These are phyloP conservation scores for Heliophila coronopifolia DNA, from an alignment of 441 rosid species.

Conservation along the genomic window DNA sequence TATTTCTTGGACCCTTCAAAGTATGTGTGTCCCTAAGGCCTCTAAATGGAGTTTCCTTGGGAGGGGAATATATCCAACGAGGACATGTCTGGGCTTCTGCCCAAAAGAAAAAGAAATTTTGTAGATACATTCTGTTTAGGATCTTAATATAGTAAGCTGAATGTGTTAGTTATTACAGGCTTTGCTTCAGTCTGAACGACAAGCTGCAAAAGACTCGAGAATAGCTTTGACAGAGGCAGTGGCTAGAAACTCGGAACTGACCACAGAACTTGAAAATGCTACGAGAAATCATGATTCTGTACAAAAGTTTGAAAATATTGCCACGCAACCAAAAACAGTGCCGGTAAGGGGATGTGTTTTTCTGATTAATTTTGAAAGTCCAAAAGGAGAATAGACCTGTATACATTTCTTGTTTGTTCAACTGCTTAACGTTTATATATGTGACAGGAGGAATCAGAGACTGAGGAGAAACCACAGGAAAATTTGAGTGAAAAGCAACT, in stretches of 20 bases:
- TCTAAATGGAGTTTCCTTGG: too few relatives aligned
- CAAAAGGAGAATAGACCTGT: not conserved
- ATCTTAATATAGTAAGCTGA: not conserved
- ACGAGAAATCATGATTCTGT: constrained; percentile 82
- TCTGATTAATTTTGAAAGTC: not conserved
- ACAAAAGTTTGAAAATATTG: constrained; percentile 75
- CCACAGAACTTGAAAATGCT: constrained; percentile 71
- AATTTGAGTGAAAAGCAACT: constrained; percentile 96
- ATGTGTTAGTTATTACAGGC: constrained; percentile 37
- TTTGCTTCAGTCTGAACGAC: constrained; percentile 59
- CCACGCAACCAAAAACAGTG: constrained; percentile 61
- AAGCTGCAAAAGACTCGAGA: constrained; percentile 58
- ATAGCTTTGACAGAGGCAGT: constrained; percentile 56
- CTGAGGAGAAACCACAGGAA: constrained; percentile 98
- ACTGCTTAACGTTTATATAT: constrained; percentile 17
- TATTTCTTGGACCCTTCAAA: too few relatives aligned
- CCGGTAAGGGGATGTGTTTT: constrained; percentile 41
- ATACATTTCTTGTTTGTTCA: constrained; percentile 16
- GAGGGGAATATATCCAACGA: too few relatives aligned
- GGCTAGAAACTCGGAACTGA: constrained; percentile 64
- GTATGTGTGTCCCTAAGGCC: too few relatives aligned
- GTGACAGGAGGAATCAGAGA: constrained; percentile 76
- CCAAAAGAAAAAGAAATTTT: too few relatives aligned
- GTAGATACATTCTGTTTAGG: not conserved
- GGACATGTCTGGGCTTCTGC: too few relatives aligned